These are phyloP conservation scores for Backusella sp. DNA, from an alignment of 192 early-diverging fungal species.

Conservation along the genomic window DNA sequence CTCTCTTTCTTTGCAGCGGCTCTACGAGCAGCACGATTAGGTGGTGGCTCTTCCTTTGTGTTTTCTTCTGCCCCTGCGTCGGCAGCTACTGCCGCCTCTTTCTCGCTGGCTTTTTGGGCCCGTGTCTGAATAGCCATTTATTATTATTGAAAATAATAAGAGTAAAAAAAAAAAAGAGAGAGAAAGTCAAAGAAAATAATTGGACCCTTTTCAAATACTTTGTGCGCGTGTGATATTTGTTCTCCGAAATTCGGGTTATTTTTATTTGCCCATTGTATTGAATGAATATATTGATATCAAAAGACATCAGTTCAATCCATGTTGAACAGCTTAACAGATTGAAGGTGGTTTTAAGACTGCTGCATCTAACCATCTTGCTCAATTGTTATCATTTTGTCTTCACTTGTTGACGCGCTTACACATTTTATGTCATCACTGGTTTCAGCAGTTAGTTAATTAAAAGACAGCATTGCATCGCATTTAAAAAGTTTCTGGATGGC, in stretches of 20 bases:
- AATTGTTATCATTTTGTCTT: neutral
- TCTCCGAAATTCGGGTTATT: neutral
- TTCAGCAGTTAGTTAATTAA: neutral
- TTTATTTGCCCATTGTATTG: neutral
- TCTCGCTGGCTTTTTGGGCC: neutral
- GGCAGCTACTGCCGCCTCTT: neutral
- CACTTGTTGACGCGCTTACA: neutral
- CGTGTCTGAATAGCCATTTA: neutral
- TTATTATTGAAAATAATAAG: neutral
- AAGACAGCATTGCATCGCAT: neutral
- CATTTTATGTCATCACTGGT: neutral
- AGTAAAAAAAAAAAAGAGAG: neutral
- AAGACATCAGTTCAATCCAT: neutral
- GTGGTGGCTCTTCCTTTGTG: neutral
- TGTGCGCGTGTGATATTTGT: neutral
- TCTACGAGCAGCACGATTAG: constrained; percentile 11
- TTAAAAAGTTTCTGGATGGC: neutral
- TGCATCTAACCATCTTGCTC: no score
- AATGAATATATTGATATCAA: no score
- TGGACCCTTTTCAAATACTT: neutral
- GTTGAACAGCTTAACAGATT: no score
- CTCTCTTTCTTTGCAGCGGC: neutral
- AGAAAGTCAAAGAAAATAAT: neutral
- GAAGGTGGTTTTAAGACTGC: no score
- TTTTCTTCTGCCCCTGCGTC: neutral